These are phyloP conservation scores for Glycine soja DNA, from an alignment of 306 rosid species.

Conservation along the genomic window DNA sequence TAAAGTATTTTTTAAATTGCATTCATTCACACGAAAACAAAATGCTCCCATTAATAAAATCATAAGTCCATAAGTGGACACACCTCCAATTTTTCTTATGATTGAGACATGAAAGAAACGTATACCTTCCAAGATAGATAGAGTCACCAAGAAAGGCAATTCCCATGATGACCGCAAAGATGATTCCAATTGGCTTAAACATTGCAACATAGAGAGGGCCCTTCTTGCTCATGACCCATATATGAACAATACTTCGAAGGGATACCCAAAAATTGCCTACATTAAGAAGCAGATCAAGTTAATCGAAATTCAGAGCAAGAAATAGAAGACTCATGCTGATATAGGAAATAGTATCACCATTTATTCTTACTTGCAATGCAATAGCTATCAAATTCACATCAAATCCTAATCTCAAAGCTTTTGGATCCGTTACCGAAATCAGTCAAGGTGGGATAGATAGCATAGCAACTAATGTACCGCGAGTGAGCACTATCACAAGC, in stretches of 20 bases:
- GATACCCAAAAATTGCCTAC: conserved; percentile 35
- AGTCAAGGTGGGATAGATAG: conserved; percentile 35
- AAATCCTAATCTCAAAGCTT: conserved; percentile 35
- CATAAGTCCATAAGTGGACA: background rate
- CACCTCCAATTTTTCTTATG: background rate
- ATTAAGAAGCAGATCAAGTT: conserved; percentile 5
- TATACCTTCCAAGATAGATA: conserved; percentile 48
- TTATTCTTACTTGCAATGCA: conserved; percentile 36
- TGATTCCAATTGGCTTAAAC: conserved; percentile 48
- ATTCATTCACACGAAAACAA: background rate
- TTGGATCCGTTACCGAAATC: conserved; percentile 16
- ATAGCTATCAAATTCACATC: conserved; percentile 38
- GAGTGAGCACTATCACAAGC: conserved; percentile 13
- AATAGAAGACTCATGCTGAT: background rate
- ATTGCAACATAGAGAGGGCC: conserved; percentile 47
- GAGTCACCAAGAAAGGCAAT: conserved; percentile 42
- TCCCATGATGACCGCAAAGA: conserved; percentile 44
- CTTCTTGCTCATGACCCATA: conserved; percentile 37
- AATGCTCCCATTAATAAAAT: background rate
- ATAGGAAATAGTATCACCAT: background rate
- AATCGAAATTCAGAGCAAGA: background rate
- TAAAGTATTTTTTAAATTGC: no score
- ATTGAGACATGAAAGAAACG: background rate
- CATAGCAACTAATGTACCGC: conserved; percentile 7
- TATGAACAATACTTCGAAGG: conserved; percentile 11